These are phyloP conservation scores for Ehretia macrophylla DNA, from an alignment of 257 asterid genomes.

Conservation along the genomic window DNA sequence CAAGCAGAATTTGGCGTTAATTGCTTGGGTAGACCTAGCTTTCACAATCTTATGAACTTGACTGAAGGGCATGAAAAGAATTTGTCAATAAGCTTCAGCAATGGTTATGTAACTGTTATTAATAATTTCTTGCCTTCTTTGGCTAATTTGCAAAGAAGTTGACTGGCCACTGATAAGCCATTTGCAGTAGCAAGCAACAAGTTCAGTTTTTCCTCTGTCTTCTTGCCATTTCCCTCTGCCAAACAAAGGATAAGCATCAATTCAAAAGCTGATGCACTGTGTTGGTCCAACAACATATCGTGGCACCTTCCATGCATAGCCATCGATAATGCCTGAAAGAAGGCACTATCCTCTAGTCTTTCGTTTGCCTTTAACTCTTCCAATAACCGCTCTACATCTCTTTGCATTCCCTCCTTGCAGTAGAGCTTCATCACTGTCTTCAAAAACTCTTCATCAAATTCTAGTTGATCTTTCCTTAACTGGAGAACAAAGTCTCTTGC, in stretches of 20 bases:
- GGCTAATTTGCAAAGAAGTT: slow-evolving; percentile 51
- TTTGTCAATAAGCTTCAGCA: no score
- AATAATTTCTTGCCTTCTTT: slow-evolving; percentile 50
- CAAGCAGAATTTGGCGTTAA: slow-evolving; percentile 23
- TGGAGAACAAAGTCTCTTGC: slow-evolving; percentile 56
- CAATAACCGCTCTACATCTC: slow-evolving; percentile 50
- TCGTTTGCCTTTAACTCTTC: slow-evolving; percentile 38
- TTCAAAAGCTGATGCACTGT: slow-evolving; percentile 48
- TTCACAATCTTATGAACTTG: no score
- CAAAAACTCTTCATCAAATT: slow-evolving; percentile 73
- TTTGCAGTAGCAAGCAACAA: slow-evolving; percentile 45
- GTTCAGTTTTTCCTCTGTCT: slow-evolving; percentile 40
- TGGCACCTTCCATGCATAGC: slow-evolving; percentile 39
- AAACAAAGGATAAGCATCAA: slow-evolving; percentile 53
- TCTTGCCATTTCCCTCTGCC: slow-evolving; percentile 37
- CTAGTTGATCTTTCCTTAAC: slow-evolving; percentile 52
- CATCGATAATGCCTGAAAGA: slow-evolving; percentile 35
- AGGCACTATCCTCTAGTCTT: slow-evolving; percentile 35
- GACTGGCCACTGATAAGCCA: slow-evolving; percentile 61
- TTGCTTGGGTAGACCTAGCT: not conserved
- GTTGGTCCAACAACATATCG: slow-evolving; percentile 34
- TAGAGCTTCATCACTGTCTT: slow-evolving; percentile 56
- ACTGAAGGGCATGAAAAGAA: slow-evolving; percentile 1
- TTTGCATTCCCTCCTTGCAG: slow-evolving; percentile 72
- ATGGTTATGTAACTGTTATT: not conserved